phyloP scores from a whole-genome alignment of 2,329 filamentous ascomycete species.

The Stagonosporopsis vannaccii region DNA sequence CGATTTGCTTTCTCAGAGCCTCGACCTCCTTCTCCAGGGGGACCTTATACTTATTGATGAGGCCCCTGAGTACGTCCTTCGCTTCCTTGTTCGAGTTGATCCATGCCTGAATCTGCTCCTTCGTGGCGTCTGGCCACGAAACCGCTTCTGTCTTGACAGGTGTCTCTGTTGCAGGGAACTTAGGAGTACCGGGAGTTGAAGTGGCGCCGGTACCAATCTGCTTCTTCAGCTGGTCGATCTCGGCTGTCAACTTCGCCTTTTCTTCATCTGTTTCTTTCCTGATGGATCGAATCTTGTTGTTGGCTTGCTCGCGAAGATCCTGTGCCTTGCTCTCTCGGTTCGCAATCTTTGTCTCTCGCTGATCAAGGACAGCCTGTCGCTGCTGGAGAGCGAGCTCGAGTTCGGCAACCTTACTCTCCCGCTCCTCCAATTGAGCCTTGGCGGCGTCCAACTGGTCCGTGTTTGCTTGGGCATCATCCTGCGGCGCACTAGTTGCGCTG shows the following conservation, averaged over 20 bases:
- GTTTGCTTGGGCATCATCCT: constrained; percentile 57
- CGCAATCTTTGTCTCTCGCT: constrained; percentile 26
- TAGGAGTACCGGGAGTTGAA: constrained; percentile 7
- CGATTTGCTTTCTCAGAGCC: constrained; percentile 17
- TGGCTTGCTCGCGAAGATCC: constrained; percentile 61
- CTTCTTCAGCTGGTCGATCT: constrained; percentile 46
- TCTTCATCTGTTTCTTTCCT: constrained; percentile 39
- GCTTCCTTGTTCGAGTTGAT: constrained; percentile 18
- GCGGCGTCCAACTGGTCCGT: constrained; percentile 51
- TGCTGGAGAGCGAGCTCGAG: constrained; percentile 57
- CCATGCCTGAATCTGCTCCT: constrained; percentile 15
- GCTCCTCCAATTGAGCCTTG: constrained; percentile 43
- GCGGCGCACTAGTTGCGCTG: constrained; percentile 13
- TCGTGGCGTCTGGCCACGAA: constrained; percentile 13
- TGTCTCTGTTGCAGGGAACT: constrained; percentile 4
- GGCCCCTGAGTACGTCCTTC: constrained; percentile 8
- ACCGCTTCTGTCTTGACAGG: constrained; percentile 17
- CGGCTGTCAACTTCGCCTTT: constrained; percentile 53
- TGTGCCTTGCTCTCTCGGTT: constrained; percentile 34
- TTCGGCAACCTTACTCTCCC: constrained; percentile 32
- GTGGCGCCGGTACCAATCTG: constrained; percentile 9
- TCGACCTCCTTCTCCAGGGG: constrained; percentile 21
- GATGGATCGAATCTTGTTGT: constrained; percentile 68
- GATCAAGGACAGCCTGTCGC: constrained; percentile 18
- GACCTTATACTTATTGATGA: constrained; percentile 16